Evolutionary conservation across 2,329 filamentous ascomycete species (phyloP).

Genomic region (Orbilia blumenaviensis): DNA sequence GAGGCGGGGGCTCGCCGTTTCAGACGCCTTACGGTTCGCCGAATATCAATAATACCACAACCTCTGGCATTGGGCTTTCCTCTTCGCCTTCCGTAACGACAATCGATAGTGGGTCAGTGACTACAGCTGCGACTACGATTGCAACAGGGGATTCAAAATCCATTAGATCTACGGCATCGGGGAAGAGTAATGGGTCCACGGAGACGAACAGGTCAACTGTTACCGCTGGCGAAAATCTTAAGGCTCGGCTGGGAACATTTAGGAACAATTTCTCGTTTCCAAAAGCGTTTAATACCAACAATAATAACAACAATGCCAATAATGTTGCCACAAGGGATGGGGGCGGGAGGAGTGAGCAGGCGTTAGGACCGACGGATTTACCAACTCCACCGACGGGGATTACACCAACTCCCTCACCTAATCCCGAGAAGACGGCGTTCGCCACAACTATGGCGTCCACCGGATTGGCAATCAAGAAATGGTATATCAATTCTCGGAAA

Average conservation of each 20-base stretch:
- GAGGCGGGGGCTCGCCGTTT: constrained; percentile 17
- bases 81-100: constrained; percentile 34
- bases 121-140: constrained; percentile 18
- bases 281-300: constrained; percentile 41
- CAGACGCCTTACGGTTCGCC: constrained; percentile 40
- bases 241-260: constrained; percentile 30
- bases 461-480: constrained; percentile 70
- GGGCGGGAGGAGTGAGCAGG: neutral
- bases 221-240: constrained; percentile 29
- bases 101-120: constrained; percentile 24
- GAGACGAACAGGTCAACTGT: constrained; percentile 15
- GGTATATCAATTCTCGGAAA: constrained; percentile 61
- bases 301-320: constrained; percentile 23
- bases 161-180: constrained; percentile 2
- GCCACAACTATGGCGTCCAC: constrained; percentile 64
- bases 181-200: constrained; percentile 14
- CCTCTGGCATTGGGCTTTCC: constrained; percentile 15
- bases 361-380: neutral
- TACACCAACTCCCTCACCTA: constrained; percentile 33
- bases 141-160: constrained; percentile 21
- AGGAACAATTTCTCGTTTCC: constrained; percentile 46
- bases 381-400: constrained; percentile 2
- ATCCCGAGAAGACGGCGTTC: constrained; percentile 61
- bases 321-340: neutral
- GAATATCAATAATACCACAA: neutral